Conservation (phyloP, 257 asterid species). For the Nyctanthes arbortristis region DNA sequence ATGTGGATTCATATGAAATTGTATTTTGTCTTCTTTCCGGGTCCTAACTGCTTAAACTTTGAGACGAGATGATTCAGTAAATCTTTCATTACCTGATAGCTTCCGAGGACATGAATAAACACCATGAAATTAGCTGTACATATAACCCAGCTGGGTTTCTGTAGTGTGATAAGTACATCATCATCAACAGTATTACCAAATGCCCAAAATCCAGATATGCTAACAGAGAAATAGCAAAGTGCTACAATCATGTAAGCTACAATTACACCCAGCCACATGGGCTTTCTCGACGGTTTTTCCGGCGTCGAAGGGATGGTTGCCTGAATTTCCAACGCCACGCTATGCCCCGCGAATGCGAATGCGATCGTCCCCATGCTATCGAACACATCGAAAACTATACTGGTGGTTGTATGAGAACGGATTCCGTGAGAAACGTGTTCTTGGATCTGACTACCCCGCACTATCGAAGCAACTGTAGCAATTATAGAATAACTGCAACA, state of each 20-base stretch:
- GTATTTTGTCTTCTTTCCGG: too few relatives aligned
- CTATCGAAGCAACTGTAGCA: constrained; percentile 37
- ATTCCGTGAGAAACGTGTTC: constrained; percentile 19
- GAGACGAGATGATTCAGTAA: neutral
- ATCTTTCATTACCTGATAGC: constrained; percentile 54
- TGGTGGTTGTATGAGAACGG: constrained; percentile 15
- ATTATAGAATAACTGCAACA: constrained; percentile 40
- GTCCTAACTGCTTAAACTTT: too few relatives aligned
- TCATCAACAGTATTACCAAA: constrained; percentile 41
- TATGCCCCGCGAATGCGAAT: constrained; percentile 46
- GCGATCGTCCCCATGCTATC: constrained; percentile 39
- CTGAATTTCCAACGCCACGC: constrained; percentile 47
- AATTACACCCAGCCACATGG: constrained; percentile 46
- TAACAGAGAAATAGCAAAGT: constrained; percentile 46
- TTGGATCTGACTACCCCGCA: constrained; percentile 1
- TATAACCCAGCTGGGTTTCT: constrained; percentile 42
- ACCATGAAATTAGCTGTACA: constrained; percentile 45
- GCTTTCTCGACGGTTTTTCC: constrained; percentile 34
- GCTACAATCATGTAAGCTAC: constrained; percentile 45
- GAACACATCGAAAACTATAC: constrained; percentile 34
- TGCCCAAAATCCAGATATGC: constrained; percentile 45
- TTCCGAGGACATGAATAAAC: constrained; percentile 49
- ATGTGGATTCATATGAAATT: too few relatives aligned
- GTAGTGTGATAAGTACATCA: constrained; percentile 41
- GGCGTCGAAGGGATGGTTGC: constrained; percentile 57